Conservation (phyloP, 805 yeast species). For the Torulaspora microellipsoides region DNA sequence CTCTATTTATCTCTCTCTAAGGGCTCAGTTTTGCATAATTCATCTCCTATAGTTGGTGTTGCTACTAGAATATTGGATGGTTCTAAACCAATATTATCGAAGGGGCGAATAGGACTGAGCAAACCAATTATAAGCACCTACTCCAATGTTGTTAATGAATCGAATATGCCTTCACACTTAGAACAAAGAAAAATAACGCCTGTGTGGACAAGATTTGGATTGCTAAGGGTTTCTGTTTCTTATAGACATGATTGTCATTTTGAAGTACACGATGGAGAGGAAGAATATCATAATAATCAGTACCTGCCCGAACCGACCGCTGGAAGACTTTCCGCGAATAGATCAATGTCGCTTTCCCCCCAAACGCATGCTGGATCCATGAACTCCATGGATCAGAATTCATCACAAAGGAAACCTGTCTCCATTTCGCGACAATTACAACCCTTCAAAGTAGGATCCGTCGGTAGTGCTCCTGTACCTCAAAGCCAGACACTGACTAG, state of each 20-base stretch:
- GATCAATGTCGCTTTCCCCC: constrained; percentile 27
- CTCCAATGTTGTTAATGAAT: constrained; percentile 32
- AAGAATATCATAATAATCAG: constrained; percentile 5
- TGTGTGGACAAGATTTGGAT: constrained; percentile 70
- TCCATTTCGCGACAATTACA: constrained; percentile 28
- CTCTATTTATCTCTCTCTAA: constrained; percentile 45
- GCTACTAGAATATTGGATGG: constrained; percentile 71
- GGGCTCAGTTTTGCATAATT: constrained; percentile 30
- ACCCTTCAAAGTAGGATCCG: constrained; percentile 38
- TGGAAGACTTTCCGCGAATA: constrained; percentile 13
- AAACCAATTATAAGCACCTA: constrained; percentile 49
- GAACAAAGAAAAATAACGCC: constrained; percentile 63
- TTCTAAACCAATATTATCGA: constrained; percentile 67
- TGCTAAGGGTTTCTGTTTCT: constrained; percentile 68
- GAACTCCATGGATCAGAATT: constrained; percentile 16
- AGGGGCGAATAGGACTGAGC: constrained; percentile 81
- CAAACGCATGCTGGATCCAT: constrained; percentile 19
- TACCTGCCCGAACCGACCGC: constrained; percentile 7
- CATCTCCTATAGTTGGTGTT: constrained; percentile 39
- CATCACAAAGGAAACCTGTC: constrained; percentile 21
- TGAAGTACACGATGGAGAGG: constrained; percentile 35
- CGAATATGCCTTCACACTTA: constrained; percentile 46
- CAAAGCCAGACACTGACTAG: constrained; percentile 35
- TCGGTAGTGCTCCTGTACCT: constrained; percentile 27
- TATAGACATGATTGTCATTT: constrained; percentile 72